Conservation (phyloP, 768 basidiomycete species). For the Lyophyllum decastes region DNA sequence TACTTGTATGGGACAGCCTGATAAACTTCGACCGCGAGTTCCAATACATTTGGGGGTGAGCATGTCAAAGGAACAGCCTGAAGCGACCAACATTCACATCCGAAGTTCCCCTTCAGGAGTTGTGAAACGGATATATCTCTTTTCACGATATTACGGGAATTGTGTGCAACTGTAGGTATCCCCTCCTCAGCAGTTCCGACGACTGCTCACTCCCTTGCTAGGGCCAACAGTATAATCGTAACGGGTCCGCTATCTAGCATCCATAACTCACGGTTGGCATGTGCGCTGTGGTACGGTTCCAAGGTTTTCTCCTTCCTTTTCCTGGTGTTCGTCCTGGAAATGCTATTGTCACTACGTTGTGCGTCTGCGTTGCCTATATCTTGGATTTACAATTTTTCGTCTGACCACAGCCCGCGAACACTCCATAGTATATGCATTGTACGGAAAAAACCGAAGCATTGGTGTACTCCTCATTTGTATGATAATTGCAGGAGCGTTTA, state of each 20-base stretch:
- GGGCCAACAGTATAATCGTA: background rate
- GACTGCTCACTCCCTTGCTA: background rate
- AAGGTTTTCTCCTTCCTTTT: constrained; percentile 3
- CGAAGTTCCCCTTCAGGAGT: background rate
- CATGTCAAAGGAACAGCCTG: background rate
- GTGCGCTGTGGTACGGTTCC: constrained; percentile 6
- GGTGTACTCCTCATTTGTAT: background rate
- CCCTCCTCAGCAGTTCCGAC: background rate
- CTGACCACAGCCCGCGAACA: background rate
- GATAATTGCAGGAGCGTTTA: background rate
- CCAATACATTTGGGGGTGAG: constrained; percentile 13
- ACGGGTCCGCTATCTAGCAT: background rate
- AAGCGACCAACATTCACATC: background rate
- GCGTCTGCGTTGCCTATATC: no score
- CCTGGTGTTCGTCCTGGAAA: constrained; percentile 12
- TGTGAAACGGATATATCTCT: constrained; percentile 14
- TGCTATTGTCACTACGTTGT: constrained; percentile 10
- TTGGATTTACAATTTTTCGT: background rate
- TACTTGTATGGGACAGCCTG: constrained; percentile 9
- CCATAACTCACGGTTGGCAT: background rate
- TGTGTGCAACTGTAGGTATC: constrained; percentile 5
- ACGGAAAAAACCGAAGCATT: constrained; percentile 6
- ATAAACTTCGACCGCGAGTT: constrained; percentile 8
- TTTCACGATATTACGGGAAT: constrained; percentile 12
- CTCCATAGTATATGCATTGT: constrained; percentile 13